Evolutionary conservation across 2,329 filamentous ascomycete species (phyloP).

Genomic region (Talaromyces atroroseus): DNA sequence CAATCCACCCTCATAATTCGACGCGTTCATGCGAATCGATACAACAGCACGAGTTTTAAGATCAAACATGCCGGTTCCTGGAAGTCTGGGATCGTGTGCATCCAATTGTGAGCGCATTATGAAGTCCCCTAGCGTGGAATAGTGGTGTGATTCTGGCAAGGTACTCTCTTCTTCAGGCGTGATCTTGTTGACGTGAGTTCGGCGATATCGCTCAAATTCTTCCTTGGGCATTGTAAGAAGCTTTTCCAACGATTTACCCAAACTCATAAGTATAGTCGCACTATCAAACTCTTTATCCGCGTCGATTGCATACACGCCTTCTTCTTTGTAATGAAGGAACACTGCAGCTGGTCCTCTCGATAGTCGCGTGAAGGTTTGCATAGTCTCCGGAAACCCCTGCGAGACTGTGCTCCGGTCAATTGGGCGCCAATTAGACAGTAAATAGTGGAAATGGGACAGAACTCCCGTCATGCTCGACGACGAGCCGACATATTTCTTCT

Average conservation of each 20-base stretch:
- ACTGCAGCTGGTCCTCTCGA: conserved; percentile 69
- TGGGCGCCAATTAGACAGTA: conserved; percentile 76
- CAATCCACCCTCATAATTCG: conserved; percentile 64
- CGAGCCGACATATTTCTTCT: conserved; percentile 83
- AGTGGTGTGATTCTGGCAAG: conserved; percentile 76
- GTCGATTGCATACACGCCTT: conserved; percentile 89
- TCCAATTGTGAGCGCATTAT: conserved; percentile 94
- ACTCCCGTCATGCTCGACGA: conserved; percentile 94
- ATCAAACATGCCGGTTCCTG: conserved; percentile 91
- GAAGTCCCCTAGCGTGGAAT: conserved; percentile 78
- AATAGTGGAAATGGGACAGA: conserved; percentile 84
- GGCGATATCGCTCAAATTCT: conserved; percentile 80
- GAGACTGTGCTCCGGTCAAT: conserved; percentile 65
- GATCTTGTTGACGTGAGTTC: conserved; percentile 61
- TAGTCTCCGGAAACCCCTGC: conserved; percentile 57
- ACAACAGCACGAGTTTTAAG: conserved; percentile 91
- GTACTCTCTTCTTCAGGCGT: conserved; percentile 62
- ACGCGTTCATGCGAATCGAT: conserved; percentile 80
- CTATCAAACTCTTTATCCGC: conserved; percentile 87
- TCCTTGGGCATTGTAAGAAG: conserved; percentile 76
- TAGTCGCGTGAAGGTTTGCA: conserved; percentile 65
- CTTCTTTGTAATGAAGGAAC: conserved; percentile 76
- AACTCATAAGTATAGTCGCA: conserved; percentile 80
- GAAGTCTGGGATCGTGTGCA: conserved; percentile 76
- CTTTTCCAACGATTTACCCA: conserved; percentile 96